Evolutionary conservation across 2,329 filamentous ascomycete species (phyloP).

Genomic region (Claviceps citrina): DNA sequence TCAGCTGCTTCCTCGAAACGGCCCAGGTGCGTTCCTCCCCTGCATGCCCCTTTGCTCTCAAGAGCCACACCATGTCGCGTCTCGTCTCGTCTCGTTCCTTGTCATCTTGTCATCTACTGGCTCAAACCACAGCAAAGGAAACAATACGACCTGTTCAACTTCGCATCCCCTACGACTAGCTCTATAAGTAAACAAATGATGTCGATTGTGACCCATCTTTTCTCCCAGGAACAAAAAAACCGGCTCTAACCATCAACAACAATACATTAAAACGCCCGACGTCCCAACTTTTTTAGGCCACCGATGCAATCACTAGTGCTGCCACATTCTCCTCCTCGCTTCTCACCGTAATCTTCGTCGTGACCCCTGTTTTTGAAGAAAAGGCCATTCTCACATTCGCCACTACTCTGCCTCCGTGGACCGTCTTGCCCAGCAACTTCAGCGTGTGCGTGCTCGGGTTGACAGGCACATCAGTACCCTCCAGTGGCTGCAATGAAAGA

Average conservation of each 20-base stretch:
- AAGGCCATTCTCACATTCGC: constrained; percentile 84
- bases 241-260: constrained; percentile 18
- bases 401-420: constrained; percentile 77
- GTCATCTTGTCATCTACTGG: too few species aligned
- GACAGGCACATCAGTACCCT: constrained; percentile 82
- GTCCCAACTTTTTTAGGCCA: constrained; percentile 43
- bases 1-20: too few species aligned
- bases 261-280: constrained; percentile 19
- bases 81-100: too few species aligned
- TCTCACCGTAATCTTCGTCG: constrained; percentile 84
- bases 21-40: too few species aligned
- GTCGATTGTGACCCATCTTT: background rate
- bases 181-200: background rate
- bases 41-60: too few species aligned
- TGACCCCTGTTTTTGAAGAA: constrained; percentile 82
- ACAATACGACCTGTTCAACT: background rate
- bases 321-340: constrained; percentile 89
- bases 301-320: constrained; percentile 65
- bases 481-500: constrained; percentile 80
- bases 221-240: background rate
- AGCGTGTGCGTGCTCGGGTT: constrained; percentile 84
- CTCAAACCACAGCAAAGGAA: background rate
- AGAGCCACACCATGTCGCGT: too few species aligned
- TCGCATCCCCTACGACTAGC: background rate
- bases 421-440: constrained; percentile 90